These are phyloP conservation scores for Cylindrotheca closterium DNA, from an alignment of 108 stramenopile genomes.

Conservation along the genomic window DNA sequence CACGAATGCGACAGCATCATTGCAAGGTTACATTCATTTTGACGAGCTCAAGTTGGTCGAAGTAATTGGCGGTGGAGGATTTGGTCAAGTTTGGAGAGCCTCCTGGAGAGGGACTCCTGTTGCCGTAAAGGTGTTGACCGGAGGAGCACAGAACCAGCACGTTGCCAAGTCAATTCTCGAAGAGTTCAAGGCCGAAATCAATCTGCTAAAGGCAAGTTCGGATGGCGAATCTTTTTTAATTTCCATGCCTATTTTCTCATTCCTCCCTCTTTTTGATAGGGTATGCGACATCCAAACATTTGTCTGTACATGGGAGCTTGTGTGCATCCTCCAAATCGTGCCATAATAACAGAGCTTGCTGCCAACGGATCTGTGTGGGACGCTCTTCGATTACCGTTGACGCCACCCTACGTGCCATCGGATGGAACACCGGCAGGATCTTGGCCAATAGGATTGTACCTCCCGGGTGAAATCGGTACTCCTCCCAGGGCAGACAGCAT, in stretches of 20 bases:
- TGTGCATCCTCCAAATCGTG: conserved; percentile 82
- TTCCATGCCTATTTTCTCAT: conserved; percentile 11
- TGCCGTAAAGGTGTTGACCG: conserved; percentile 85
- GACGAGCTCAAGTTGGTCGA: conserved; percentile 65
- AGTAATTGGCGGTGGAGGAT: conserved; percentile 90
- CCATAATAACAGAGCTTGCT: conserved; percentile 88
- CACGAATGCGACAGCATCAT: conserved; percentile 63
- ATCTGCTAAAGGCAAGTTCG: conserved; percentile 50
- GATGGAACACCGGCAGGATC: conserved; percentile 58
- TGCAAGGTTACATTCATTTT: conserved; percentile 68
- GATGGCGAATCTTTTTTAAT: neutral
- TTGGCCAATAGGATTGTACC: conserved; percentile 65
- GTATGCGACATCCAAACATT: conserved; percentile 94
- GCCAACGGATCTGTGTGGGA: conserved; percentile 87
- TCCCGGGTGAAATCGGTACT: conserved; percentile 36
- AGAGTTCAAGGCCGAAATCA: conserved; percentile 88
- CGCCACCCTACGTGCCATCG: conserved; percentile 53
- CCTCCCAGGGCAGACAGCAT: conserved; percentile 32
- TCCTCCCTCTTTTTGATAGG: conserved; percentile 11
- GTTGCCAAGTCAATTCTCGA: conserved; percentile 75
- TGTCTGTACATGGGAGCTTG: conserved; percentile 95
- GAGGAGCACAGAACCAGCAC: conserved; percentile 66
- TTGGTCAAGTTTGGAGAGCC: conserved; percentile 89
- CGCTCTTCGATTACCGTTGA: conserved; percentile 70
- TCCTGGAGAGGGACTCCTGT: conserved; percentile 87